Percentiles rank a stretch among this genome's conserved stretches.
Evolutionary conservation across 2,329 filamentous ascomycete genomes (phyloP).

Genomic region (Aspergillus felis): DNA sequence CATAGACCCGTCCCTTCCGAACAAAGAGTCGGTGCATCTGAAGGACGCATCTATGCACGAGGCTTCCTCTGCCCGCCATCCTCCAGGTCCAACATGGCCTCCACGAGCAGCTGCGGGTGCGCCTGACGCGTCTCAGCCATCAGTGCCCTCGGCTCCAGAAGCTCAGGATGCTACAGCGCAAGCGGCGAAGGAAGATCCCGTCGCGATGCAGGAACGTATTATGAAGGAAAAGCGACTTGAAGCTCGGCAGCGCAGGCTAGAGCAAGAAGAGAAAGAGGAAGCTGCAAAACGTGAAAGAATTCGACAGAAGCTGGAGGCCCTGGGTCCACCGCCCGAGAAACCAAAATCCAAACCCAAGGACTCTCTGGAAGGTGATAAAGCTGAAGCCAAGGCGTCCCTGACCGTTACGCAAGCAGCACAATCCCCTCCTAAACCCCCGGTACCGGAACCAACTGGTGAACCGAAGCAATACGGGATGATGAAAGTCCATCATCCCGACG

Average conservation of each 20-base stretch:
- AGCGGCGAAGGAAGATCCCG: slow-evolving; percentile 35
- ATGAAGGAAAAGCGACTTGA: slow-evolving; percentile 59
- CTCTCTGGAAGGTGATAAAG: slow-evolving; percentile 22
- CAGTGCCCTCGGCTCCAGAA: slow-evolving; percentile 12
- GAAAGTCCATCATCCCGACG: slow-evolving; percentile 57
- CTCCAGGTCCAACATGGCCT: slow-evolving; percentile 26
- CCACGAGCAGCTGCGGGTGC: slow-evolving; percentile 24
- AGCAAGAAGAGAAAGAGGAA: slow-evolving; percentile 55
- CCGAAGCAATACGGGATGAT: slow-evolving; percentile 60
- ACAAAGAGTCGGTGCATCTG: slow-evolving; percentile 21
- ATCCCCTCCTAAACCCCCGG: slow-evolving; percentile 57
- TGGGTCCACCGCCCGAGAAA: slow-evolving; percentile 46
- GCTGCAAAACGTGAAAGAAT: slow-evolving; percentile 57
- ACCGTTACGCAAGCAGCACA: slow-evolving; percentile 35
- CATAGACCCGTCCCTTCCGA: slow-evolving; percentile 28
- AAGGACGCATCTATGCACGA: slow-evolving; percentile 22
- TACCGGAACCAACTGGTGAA: slow-evolving; percentile 54
- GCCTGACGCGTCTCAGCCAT: slow-evolving; percentile 23
- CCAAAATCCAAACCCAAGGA: slow-evolving; percentile 27
- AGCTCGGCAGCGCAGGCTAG: slow-evolving; percentile 51
- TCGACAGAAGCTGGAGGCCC: slow-evolving; percentile 51
- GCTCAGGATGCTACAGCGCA: slow-evolving; percentile 15
- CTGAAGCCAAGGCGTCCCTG: slow-evolving; percentile 16
- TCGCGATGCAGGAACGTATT: slow-evolving; percentile 55
- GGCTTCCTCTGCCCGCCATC: slow-evolving; percentile 24